Base-by-base conservation (phyloP, 208 protist species). In the Trypanosoma avium region DNA sequence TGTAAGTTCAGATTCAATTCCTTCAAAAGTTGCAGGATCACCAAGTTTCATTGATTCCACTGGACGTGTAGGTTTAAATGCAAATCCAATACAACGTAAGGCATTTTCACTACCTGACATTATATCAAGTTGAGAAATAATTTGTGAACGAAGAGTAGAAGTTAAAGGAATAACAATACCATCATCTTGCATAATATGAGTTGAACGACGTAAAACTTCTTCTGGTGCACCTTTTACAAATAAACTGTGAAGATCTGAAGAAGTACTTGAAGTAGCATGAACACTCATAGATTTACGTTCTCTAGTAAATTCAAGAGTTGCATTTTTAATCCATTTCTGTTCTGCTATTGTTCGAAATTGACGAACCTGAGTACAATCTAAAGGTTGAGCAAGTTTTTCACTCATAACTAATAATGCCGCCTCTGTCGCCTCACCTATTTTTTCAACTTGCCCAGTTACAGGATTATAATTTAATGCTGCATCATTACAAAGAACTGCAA, bases 211-310 rank as follows among this genome's bases (percentile, higher is more conserved):
- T 1, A 99, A 55, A 7, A 99, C 66, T 21, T 90, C 77, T 67
- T 99, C 97, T 12, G 96, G 87, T 0, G 97, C 97, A 53, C 97
- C 97, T 71, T 99, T 99, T 30, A 97, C 78, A 79, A 97, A 89
- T 13, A 98, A 79, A 43, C 57, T 59, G 38, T 81, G 55, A 71
- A 73, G 27, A 32, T 57, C 60, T 1, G 65, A 53, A 1, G 3
- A 35, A 0, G 53, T 26, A 9, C 56, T 45, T 0, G 75, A 80
- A 13, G 82, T 75, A 55, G 76, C 88, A 47, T 82, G 79, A 36
- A 98, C 94, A 57, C 84, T 91, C 97, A 99, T 99, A 17, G 88
- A 97, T 81, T 98, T 98, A 49, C 97, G 84, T 38, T 93, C 81
- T 22, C 97, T 82, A 5, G 88, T 96, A 67, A 99, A 99, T 71